Percentiles rank a stretch among this genome's conserved stretches.
Evolutionary conservation across 2,329 filamentous ascomycete species (phyloP).

Genomic region (Dothidotthia symphoricarpi): DNA sequence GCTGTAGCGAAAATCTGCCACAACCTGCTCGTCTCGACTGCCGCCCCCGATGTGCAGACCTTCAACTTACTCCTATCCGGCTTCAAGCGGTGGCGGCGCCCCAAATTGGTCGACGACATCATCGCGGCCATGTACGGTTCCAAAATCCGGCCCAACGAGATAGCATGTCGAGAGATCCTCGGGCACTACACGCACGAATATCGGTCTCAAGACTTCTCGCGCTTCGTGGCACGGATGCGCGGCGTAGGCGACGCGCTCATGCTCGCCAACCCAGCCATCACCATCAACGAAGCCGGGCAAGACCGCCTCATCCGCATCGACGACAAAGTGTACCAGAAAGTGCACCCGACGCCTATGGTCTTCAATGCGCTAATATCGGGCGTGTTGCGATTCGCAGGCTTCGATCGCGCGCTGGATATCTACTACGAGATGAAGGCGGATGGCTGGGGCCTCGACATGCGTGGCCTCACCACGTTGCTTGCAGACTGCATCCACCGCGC

Average conservation of each 20-base stretch:
- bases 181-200: constrained; percentile 39
- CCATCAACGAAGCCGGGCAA: constrained; percentile 34
- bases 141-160: constrained; percentile 49
- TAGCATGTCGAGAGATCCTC: constrained; percentile 44
- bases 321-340: constrained; percentile 44
- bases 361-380: constrained; percentile 45
- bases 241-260: constrained; percentile 42
- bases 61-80: constrained; percentile 70
- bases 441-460: constrained; percentile 48
- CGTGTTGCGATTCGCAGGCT: constrained; percentile 46
- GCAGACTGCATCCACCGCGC: constrained; percentile 41
- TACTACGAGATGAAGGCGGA: constrained; percentile 45
- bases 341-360: constrained; percentile 47
- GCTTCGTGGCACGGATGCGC: constrained; percentile 45
- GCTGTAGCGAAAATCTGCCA: constrained; percentile 49
- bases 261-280: constrained; percentile 42
- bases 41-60: constrained; percentile 65
- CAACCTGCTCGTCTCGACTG: constrained; percentile 63
- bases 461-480: constrained; percentile 42
- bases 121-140: constrained; percentile 35
- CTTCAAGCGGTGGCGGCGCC: constrained; percentile 47
- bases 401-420: constrained; percentile 45
- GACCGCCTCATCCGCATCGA: constrained; percentile 26
- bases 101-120: constrained; percentile 26
- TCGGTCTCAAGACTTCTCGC: constrained; percentile 36